Evolutionary conservation across 768 basidiomycete genomes (phyloP), one percentile per base, ranked within the genome.

Genomic region (Termitomyces sp.): DNA sequence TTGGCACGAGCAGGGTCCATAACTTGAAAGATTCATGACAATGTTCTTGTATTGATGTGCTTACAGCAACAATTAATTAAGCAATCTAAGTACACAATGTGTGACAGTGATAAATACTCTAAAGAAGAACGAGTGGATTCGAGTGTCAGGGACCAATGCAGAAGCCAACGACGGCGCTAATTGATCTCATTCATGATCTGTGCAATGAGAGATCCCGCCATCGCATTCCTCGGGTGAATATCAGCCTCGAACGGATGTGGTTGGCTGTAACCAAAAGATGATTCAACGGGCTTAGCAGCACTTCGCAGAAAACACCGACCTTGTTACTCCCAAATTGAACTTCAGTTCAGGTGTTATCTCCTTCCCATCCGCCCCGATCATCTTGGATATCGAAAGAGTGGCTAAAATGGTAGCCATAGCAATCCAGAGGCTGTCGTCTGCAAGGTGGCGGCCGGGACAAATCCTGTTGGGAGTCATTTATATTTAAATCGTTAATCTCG

Each of bases 381-480:
- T 64, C 58, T 70, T 71, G 7, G 58, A 57, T 24, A 78, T 70
- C n/a, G 67, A 65, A 57, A 74, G 69, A 2, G 69, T 63, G 2
- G 75, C 65, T 39, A 76, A 63, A 9, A 77, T 61, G 20, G 68
- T 69, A 1, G 70, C 67, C 22, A 68, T 61, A 3, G 62, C 61
- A 20, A 70, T 64, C 67, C 67, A 68, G 2, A 68, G 55, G 22
- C 67, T 60, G 62, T 65, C 28, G 59, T 67, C 57, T 70, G 68
- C 70, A 55, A 78, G 32, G 73, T 61, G 51, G 45, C 68, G 42
- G 45, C 67, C 54, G 64, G 76, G 63, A 75, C 71, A 63, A 57
- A 65, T 55, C 65, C 70, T 55, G 68, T 48, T 44, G 16, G 18
- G 24, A 51, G 33, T 24, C 46, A 49, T 38, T 7, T 28, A 40